Evolutionary conservation across 2,329 filamentous ascomycete genomes (phyloP), one percentile per base, ranked within the genome.

Genomic region (Clonostachys solani): DNA sequence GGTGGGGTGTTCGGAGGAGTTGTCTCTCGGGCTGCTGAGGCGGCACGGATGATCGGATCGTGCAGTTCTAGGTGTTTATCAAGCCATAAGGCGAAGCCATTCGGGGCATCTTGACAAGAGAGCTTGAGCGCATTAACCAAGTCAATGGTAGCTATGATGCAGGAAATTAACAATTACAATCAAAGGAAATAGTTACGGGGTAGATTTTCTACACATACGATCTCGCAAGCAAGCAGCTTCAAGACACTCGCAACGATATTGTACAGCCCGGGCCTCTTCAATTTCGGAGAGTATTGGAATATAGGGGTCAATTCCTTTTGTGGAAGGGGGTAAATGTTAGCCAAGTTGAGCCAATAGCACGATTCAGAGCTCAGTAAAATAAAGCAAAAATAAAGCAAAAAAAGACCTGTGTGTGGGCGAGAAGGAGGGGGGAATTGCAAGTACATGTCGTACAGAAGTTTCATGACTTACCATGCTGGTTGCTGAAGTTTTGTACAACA

Each of bases 161-260:
- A 15, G 16, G 18, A 17, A 29, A 19, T 45, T 33, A 43, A 18
- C 43, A 17, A 17, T 29, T 29, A 29, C 23, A 29, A 29, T 10
- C 23, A 29, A 29, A 10, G 23, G 23, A 29, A 29, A 29, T 8
- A 29, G 23, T 29, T 29, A 29, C 23, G 23, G 23, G 9, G 23
- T 8, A 9, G 23, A 4, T 29, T 29, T 10, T 29, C 8, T 15
- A 23, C 10, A 16, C 47, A 16, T 43, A 49, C 47, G 12, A 18
- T 46, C 44, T 49, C 64, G 60, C 45, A 77, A 59, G 55, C 77
- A 75, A 47, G 71, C 72, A 45, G 67, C 67, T 56, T 81, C 77
- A 47, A 82, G 73, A 59, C 75, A 79, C 62, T 82, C 78, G 62
- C 78, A 81, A 53, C 73, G 74, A 55, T 81, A 78, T 58, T 82